Evolutionary conservation across 164 flowering plant species (phyloP).

Genomic region (Hamamelis virginiana): DNA sequence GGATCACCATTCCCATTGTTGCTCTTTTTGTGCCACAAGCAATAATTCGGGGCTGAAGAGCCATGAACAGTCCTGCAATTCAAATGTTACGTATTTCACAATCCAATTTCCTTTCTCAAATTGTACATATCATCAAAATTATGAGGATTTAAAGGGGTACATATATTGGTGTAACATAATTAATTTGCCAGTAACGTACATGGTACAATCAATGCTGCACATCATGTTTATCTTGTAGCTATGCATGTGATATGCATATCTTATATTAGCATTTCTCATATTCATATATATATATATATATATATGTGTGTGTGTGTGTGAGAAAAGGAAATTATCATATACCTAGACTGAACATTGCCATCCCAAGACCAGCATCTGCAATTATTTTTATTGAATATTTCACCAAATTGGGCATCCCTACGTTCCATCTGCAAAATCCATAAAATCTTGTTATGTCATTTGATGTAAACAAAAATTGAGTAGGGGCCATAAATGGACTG

Average conservation of each 20-base stretch:
- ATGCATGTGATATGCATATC: too few relatives aligned
- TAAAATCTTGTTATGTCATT: not conserved
- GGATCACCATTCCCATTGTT: constrained; percentile 44
- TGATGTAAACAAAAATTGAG: too few relatives aligned
- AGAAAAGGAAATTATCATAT: not conserved
- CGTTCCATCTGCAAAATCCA: constrained; percentile 45
- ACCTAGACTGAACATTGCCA: constrained; percentile 81
- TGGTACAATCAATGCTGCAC: too few relatives aligned
- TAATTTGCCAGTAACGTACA: too few relatives aligned
- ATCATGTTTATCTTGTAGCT: too few relatives aligned
- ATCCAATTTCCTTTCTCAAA: not conserved
- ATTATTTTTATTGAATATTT: constrained; percentile 55
- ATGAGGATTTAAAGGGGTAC: not conserved
- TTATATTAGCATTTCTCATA: too few relatives aligned
- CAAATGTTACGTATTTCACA: not conserved
- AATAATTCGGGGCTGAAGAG: constrained; percentile 60
- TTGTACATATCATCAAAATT: not conserved
- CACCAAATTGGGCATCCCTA: constrained; percentile 60
- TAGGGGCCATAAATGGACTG: too few relatives aligned
- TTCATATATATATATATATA: too few relatives aligned
- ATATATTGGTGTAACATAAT: too few relatives aligned
- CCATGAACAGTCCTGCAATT: constrained; percentile 69
- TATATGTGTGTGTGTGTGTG: too few relatives aligned
- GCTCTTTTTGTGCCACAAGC: constrained; percentile 65
- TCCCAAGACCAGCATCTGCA: constrained; percentile 75